Evolutionary conservation across 805 yeast genomes (phyloP), one percentile per base, ranked within the genome.

Genomic region (Starmerella floricola): DNA sequence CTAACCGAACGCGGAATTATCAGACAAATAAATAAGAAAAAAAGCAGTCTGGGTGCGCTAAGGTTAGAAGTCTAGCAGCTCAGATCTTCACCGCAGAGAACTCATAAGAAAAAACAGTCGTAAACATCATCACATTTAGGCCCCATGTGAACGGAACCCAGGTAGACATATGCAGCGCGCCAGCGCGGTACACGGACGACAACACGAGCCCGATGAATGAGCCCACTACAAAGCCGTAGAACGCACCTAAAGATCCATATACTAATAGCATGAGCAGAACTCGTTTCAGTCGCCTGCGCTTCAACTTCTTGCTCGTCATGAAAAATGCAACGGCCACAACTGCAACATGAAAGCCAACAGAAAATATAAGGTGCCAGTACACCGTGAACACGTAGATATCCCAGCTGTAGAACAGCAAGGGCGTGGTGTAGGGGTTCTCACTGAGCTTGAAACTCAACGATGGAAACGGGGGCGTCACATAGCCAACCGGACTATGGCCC

Each of bases 131-230:
- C 51, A 76, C 77, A 4, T 80, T 71, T 2, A 80, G 60, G 0
- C 77, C 93, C 75, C 87, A 83, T 42, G 80, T 72, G 50, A 88
- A 70, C 0, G 98, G 97, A 6, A 88, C 75, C 98, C 98, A 88
- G 0, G 96, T 83, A 11, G 93, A 79, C 93, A 91, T 83, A 18
- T 80, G 72, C 53, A 88, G 75, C 19, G 79, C 68, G 0, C 94
- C 94, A 0, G 94, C 76, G 41, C 71, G 67, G 62, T 87, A 87
- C 6, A 86, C 71, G 1, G 85, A 81, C 28, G 78, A 78, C 15
- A 82, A 57, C 49, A 91, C 57, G 11, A 86, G 65, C 0, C 95
- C 96, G 31, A 81, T 68, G 5, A 84, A 67, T 1, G 87, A 74
- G 0, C 96, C 97, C 1, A 78, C 64, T 2, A 76, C 62, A 33